Base-by-base conservation (phyloP, 2,329 filamentous ascomycete species). In the Botryotinia convoluta region DNA sequence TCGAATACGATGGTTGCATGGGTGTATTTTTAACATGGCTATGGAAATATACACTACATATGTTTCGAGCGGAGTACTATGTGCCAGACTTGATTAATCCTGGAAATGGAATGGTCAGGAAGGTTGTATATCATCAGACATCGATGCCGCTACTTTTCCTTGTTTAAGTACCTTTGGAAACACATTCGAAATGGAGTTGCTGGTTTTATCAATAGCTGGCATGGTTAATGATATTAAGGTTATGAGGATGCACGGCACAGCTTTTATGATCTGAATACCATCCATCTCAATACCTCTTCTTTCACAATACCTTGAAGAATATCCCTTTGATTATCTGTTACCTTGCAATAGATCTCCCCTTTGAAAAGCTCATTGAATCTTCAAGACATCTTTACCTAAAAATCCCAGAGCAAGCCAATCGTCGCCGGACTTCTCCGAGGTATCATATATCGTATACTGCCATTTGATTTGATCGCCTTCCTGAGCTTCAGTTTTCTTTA, bases 61-160 rank as follows among this genome's bases (percentile, higher is more conserved):
- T 20, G 9, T 35, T 59, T 59, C n/a, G 4, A 59, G 54, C 54
- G 7, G 54, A 59, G 2, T 59, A 59, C 54, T 59, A 32, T 59
- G 14, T 59, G 14, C 54, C 54, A 59, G 54, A 59, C n/a, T 59
- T 59, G 54, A 59, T 57, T 5, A 22, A 18, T 68, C 45, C 44
- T 54, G 64, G 64, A 68, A 68, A n/a, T 35, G 64, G 54, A 45
- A 68, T 68, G n/a, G 45, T n/a, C 16, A 68, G 64, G 45, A 68
- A 68, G 64, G 32, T 45, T 68, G 7, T 54, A 68, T 68, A 45
- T 54, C 20, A 35, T 39, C 9, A 48, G 20, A 37, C 22, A 26
- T 26, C 16, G 10, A 54, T 45, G 12, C 39, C 10, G 32, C 22
- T 37, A 37, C 44, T 68, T 22, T 35, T 22, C 51, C 22, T 22